A percentile compares a stretch with the other conserved stretches of the same genome.
These are phyloP conservation scores for Populus hybrid DNA, from an alignment of 441 rosid genomes.

Conservation along the genomic window DNA sequence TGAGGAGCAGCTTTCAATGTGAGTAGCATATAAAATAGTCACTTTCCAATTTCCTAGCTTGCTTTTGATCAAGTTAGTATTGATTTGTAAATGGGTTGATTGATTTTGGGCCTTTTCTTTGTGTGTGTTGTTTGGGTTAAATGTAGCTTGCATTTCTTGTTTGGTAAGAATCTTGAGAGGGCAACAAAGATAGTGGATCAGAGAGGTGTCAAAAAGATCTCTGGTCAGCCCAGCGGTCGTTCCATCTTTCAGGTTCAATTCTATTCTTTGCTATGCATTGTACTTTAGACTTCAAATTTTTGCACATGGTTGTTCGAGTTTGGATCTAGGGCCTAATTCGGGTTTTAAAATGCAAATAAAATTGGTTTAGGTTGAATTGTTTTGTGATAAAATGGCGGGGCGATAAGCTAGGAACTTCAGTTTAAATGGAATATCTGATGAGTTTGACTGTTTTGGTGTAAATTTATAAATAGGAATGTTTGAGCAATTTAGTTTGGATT, in stretches of 20 bases:
- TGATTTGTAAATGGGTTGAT: neutral
- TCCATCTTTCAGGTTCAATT: slow-evolving; percentile 65
- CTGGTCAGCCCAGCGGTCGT: slow-evolving; percentile 73
- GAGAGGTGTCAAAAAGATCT: slow-evolving; percentile 65
- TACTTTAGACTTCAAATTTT: neutral
- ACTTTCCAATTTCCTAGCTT: neutral
- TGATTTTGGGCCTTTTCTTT: neutral
- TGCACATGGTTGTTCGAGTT: neutral
- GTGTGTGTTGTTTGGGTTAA: neutral
- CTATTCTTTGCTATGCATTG: neutral
- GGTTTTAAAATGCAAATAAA: neutral
- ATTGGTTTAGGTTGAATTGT: neutral
- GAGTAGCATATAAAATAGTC: slow-evolving; percentile 1
- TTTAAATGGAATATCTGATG: neutral
- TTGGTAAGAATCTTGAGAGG: slow-evolving; percentile 79
- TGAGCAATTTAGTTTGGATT: neutral
- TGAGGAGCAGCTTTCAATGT: slow-evolving; percentile 58
- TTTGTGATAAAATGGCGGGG: neutral
- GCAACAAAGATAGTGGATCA: slow-evolving; percentile 76
- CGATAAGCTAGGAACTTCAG: neutral
- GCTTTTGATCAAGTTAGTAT: neutral
- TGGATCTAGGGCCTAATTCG: neutral
- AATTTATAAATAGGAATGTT: neutral
- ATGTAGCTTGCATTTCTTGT: slow-evolving; percentile 69
- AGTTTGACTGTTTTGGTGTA: neutral